Conservation (phyloP, 495 filamentous ascomycete genomes). For the Lasiosphaeria ovina region DNA sequence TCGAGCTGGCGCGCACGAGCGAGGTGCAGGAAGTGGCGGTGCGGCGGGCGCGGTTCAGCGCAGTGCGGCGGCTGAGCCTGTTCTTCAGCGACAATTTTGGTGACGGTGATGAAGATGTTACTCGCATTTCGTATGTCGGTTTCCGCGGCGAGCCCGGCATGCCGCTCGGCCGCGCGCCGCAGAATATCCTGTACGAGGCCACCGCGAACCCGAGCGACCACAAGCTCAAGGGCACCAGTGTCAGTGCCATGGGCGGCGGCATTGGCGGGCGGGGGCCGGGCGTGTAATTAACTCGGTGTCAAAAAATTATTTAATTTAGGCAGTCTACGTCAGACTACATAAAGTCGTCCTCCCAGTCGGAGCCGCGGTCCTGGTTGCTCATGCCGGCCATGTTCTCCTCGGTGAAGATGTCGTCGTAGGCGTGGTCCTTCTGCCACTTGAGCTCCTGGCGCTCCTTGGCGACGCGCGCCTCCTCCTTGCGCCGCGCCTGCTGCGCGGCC, state of each 20-base stretch:
- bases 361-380: constrained; percentile 65
- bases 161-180: constrained; percentile 76
- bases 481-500: constrained; percentile 62
- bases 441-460: constrained; percentile 78
- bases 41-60: constrained; percentile 80
- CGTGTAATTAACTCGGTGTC: not conserved
- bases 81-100: constrained; percentile 79
- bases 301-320: not conserved
- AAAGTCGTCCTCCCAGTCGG: constrained; percentile 69
- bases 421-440: constrained; percentile 92
- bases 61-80: constrained; percentile 69
- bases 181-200: constrained; percentile 86
- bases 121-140: constrained; percentile 76
- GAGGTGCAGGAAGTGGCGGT: constrained; percentile 84
- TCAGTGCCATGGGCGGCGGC: constrained; percentile 48
- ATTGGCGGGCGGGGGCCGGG: constrained; percentile 34
- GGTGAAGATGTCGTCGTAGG: constrained; percentile 81
- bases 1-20: constrained; percentile 73
- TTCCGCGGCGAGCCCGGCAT: constrained; percentile 87
- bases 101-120: constrained; percentile 70
- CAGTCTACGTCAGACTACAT: constrained; percentile 47
- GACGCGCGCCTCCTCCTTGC: constrained; percentile 75
- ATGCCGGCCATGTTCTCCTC: constrained; percentile 62
- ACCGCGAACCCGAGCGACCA: constrained; percentile 91
- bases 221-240: constrained; percentile 45